phyloP scores from a whole-genome alignment of 208 protist species.

The Crithidia thermophila region DNA sequence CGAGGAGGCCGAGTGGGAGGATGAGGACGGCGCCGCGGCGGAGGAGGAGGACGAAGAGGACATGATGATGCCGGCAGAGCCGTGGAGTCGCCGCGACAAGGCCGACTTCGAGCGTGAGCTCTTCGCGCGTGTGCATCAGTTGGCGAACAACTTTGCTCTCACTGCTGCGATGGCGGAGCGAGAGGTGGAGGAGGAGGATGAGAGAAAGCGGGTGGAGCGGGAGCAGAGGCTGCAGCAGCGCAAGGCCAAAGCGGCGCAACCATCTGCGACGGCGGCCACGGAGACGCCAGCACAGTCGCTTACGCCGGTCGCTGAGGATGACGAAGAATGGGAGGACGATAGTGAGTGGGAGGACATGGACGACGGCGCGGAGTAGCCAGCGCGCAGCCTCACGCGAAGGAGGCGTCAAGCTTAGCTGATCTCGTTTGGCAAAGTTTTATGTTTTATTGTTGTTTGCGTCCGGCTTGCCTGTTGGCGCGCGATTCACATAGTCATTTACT shows the following conservation, averaged over 20 bases:
- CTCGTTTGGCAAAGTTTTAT: too few relatives aligned
- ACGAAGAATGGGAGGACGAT: conserved; percentile 41
- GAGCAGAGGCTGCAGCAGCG: conserved; percentile 2
- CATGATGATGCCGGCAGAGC: neutral
- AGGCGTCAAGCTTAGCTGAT: neutral
- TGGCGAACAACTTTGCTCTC: conserved; percentile 38
- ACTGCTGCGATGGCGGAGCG: conserved; percentile 43
- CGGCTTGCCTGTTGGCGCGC: neutral
- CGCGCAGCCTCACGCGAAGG: neutral
- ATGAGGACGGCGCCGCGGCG: conserved; percentile 32
- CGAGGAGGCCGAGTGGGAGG: conserved; percentile 21
- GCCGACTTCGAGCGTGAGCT: conserved; percentile 52
- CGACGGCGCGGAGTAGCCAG: conserved; percentile 1
- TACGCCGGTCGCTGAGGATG: conserved; percentile 1
- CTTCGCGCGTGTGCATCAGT: conserved; percentile 32
- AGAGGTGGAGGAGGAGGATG: conserved; percentile 24
- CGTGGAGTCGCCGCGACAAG: conserved; percentile 49
- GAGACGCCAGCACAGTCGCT: neutral
- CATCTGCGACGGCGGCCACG: neutral
- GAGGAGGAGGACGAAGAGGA: conserved; percentile 24
- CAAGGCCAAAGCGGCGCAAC: neutral
- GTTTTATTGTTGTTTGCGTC: too few relatives aligned
- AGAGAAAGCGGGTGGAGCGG: conserved; percentile 16
- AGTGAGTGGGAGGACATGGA: conserved; percentile 26
- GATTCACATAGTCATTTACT: neutral